phyloP scores from a whole-genome alignment of 306 rosid genomes.

The Gynostemma pentaphyllum region DNA sequence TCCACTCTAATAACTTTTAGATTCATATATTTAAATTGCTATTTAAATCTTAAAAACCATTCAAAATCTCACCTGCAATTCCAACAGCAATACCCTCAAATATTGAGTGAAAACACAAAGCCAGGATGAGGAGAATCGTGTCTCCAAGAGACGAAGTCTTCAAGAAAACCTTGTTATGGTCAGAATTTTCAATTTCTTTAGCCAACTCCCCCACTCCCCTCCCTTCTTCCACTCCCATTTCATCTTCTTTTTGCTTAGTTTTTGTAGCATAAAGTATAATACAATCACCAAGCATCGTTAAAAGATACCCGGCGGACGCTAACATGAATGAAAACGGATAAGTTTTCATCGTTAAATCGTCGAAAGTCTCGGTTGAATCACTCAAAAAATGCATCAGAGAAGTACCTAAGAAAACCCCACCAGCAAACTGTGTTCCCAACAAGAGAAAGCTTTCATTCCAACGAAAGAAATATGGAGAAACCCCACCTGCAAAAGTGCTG shows the following conservation, averaged over 20 bases:
- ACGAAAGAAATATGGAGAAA: conserved; percentile 46
- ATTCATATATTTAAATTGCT: too few species aligned
- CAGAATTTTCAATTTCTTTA: too few species aligned
- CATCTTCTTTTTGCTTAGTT: conserved; percentile 23
- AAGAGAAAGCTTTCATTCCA: conserved; percentile 66
- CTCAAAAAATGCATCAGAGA: conserved; percentile 72
- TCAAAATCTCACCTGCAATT: too few species aligned
- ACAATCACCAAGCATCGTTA: conserved; percentile 57
- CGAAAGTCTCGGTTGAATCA: conserved; percentile 51
- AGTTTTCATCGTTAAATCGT: conserved; percentile 31
- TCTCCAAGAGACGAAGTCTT: conserved; percentile 58
- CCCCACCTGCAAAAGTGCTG: conserved; percentile 44
- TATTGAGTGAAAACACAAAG: conserved; percentile 66
- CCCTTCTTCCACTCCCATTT: conserved; percentile 40
- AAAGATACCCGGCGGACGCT: conserved; percentile 48
- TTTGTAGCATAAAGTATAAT: conserved; percentile 14
- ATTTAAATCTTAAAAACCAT: too few species aligned
- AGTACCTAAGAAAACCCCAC: conserved; percentile 65
- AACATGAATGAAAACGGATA: conserved; percentile 71
- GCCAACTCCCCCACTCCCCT: too few species aligned
- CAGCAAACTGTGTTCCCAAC: conserved; percentile 71
- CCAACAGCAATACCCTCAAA: conserved; percentile 82
- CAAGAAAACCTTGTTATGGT: too few species aligned
- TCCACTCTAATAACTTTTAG: too few species aligned
- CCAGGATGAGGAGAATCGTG: conserved; percentile 41